Evolutionary conservation across 306 rosid genomes (phyloP).

Genomic region (Boehmeria nivea): DNA sequence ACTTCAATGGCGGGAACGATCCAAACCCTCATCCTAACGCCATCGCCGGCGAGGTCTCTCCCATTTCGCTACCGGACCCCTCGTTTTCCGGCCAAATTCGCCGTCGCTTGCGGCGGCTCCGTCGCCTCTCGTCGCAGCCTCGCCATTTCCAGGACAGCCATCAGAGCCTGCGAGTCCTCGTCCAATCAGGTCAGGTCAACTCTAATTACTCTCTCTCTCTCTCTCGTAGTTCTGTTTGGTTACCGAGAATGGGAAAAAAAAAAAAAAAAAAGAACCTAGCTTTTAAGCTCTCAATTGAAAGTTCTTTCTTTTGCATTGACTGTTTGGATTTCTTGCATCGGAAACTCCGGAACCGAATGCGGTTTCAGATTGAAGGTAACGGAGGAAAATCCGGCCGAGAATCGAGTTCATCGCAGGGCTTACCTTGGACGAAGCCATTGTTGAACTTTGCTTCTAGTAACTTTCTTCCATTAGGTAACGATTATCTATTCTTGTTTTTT

Average conservation of each 20-base stretch:
- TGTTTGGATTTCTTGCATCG: not conserved
- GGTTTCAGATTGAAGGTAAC: slow-evolving; percentile 46
- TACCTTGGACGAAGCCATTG: slow-evolving; percentile 48
- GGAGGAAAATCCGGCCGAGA: slow-evolving; percentile 28
- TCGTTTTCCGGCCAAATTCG: slow-evolving; percentile 5
- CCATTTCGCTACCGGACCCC: slow-evolving; percentile 16
- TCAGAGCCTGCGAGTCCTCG: slow-evolving; percentile 36
- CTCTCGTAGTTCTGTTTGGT: slow-evolving; percentile 11
- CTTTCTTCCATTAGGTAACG: slow-evolving; percentile 69
- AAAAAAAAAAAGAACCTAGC: not conserved
- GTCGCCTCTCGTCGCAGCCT: slow-evolving; percentile 12
- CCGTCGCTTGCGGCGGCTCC: slow-evolving; percentile 5
- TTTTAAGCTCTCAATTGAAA: not conserved
- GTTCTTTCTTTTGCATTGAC: not conserved
- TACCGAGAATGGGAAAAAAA: too few relatives aligned
- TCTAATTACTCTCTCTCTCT: not conserved
- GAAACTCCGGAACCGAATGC: not conserved
- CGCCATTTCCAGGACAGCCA: slow-evolving; percentile 15
- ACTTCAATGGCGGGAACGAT: slow-evolving; percentile 50
- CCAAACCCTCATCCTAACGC: slow-evolving; percentile 35
- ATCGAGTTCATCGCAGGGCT: slow-evolving; percentile 24
- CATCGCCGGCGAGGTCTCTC: slow-evolving; percentile 27
- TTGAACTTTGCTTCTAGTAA: slow-evolving; percentile 51
- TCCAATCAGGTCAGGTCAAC: slow-evolving; percentile 48
- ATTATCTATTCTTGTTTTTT: slow-evolving; percentile 6